Evolutionary conservation across 176 grass and related monocot genomes (phyloP).

Genomic region (Chrysopogon serrulatus): DNA sequence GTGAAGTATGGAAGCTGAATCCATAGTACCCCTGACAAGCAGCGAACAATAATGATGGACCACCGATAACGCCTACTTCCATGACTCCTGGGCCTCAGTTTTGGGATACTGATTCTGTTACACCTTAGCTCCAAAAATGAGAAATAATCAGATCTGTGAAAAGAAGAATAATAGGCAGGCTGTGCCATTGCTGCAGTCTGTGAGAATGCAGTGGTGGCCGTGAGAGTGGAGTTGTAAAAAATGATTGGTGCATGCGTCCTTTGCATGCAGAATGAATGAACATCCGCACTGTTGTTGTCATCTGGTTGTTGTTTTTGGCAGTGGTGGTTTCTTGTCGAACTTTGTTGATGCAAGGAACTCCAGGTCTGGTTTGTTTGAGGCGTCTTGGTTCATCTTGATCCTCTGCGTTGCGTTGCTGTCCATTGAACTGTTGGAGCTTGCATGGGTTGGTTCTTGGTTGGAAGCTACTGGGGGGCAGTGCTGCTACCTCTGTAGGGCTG

Average conservation of each 20-base stretch:
- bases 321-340: neutral
- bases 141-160: neutral
- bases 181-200: neutral
- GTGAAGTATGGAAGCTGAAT: constrained; percentile 58
- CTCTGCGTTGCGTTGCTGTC: neutral
- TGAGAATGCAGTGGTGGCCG: neutral
- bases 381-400: no score
- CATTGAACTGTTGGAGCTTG: neutral
- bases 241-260: neutral
- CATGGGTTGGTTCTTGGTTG: neutral
- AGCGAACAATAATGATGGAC: neutral
- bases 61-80: neutral
- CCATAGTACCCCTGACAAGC: neutral
- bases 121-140: neutral
- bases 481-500: neutral
- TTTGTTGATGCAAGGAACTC: neutral
- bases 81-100: neutral
- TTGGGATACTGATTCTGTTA: neutral
- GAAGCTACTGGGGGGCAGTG: neutral
- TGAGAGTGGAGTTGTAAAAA: constrained; percentile 3
- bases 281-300: neutral
- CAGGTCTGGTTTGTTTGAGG: no score
- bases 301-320: neutral
- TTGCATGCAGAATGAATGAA: neutral
- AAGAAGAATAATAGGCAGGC: neutral